phyloP scores from a whole-genome alignment of 106 monocot species.

The Dendrobium catenatum region DNA sequence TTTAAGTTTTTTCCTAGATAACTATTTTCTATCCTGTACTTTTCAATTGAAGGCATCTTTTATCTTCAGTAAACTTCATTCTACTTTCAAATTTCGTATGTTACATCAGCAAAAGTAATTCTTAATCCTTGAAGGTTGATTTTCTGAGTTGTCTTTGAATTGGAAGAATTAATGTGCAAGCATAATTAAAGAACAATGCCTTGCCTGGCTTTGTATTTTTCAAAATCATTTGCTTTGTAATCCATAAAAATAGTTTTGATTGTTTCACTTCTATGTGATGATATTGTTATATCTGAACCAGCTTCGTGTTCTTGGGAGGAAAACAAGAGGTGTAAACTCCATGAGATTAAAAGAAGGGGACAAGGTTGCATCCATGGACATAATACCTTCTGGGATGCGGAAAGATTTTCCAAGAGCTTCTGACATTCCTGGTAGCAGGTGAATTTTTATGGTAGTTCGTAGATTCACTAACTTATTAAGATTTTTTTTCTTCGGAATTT shows the following conservation, averaged over 20 bases:
- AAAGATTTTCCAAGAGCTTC: conserved; percentile 33
- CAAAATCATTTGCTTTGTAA: not conserved
- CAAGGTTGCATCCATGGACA: conserved; percentile 91
- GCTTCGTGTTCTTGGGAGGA: conserved; percentile 86
- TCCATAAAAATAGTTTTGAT: not conserved
- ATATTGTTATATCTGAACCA: conserved; percentile 14
- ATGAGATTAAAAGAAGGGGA: conserved; percentile 77
- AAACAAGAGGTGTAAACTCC: conserved; percentile 61
- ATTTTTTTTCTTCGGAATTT: not conserved
- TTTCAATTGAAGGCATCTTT: no score
- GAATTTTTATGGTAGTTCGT: not conserved
- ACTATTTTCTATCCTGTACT: no score
- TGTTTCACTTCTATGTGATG: not conserved
- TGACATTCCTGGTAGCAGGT: conserved; percentile 31
- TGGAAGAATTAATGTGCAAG: not conserved
- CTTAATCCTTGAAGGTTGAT: not conserved
- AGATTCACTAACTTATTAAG: not conserved
- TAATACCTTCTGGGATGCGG: conserved; percentile 60
- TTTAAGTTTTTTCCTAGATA: no score
- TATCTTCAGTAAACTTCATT: not conserved
- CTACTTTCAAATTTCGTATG: not conserved
- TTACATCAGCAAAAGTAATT: not conserved
- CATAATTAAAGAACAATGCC: not conserved
- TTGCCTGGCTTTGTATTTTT: not conserved
- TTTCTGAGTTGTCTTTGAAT: not conserved